Conservation (phyloP, 208 protist species). For the Wallacemonas sp. region DNA sequence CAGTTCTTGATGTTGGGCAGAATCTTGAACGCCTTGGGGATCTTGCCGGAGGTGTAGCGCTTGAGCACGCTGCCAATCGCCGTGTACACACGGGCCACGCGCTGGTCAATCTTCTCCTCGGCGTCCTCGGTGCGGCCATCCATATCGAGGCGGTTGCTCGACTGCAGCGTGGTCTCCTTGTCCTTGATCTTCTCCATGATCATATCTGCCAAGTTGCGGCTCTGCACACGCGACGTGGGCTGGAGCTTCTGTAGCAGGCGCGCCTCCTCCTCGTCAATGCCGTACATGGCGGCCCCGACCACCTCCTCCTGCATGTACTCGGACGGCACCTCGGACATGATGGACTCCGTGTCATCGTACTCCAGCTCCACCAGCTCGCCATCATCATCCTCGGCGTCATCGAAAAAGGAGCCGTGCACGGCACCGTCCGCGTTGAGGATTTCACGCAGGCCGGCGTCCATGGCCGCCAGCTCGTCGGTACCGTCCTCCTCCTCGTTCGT, state of each 20-base stretch:
- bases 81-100: slow-evolving; percentile 91
- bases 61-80: slow-evolving; percentile 95
- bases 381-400: slow-evolving; percentile 45
- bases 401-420: slow-evolving; percentile 10
- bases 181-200: slow-evolving; percentile 93
- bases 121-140: slow-evolving; percentile 24
- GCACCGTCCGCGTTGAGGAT: slow-evolving; percentile 12
- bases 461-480: slow-evolving; percentile 20
- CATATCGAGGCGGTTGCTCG: slow-evolving; percentile 6
- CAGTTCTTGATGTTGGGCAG: slow-evolving; percentile 97
- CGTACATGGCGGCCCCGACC: slow-evolving; percentile 62
- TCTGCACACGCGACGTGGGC: slow-evolving; percentile 82
- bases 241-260: slow-evolving; percentile 88
- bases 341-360: slow-evolving; percentile 82
- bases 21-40: slow-evolving; percentile 99
- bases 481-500: slow-evolving; percentile 32
- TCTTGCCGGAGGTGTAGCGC: slow-evolving; percentile 97
- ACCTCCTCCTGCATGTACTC: slow-evolving; percentile 61
- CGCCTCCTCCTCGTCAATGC: slow-evolving; percentile 90
- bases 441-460: slow-evolving; percentile 16
- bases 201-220: slow-evolving; percentile 89
- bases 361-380: slow-evolving; percentile 63
- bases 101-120: slow-evolving; percentile 67
- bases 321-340: slow-evolving; percentile 76
- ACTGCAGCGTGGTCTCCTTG: slow-evolving; percentile 58